Evolutionary conservation across 345 rosid genomes (phyloP).

Genomic region (Eucalyptus microcorys): DNA sequence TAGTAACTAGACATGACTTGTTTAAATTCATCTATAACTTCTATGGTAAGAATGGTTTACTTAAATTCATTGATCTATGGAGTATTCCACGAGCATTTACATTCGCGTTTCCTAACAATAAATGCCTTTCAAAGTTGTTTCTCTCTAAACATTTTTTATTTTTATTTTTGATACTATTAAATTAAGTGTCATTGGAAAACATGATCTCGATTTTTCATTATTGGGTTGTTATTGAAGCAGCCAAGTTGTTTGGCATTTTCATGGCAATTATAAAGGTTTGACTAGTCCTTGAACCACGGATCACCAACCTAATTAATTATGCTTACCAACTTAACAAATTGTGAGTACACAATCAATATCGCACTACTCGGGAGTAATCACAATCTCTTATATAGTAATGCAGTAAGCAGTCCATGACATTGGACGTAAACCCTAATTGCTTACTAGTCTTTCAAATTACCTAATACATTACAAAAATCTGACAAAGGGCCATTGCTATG

Average conservation of each 20-base stretch:
- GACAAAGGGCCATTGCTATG: not conserved
- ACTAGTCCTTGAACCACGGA: not conserved
- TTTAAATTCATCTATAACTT: too few species aligned
- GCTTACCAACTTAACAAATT: not conserved
- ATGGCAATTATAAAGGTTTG: not conserved
- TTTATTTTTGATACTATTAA: not conserved
- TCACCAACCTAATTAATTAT: not conserved
- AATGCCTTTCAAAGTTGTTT: not conserved
- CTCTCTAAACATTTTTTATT: not conserved
- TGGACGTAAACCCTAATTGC: not conserved
- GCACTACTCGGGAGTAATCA: rapidly evolving
- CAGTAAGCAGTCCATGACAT: not conserved
- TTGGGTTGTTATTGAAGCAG: not conserved
- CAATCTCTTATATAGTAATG: not conserved
- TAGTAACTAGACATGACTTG: not conserved
- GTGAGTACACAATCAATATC: not conserved
- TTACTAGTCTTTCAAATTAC: too few species aligned
- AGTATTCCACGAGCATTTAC: not conserved
- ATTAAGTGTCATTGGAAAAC: not conserved
- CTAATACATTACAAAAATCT: too few species aligned
- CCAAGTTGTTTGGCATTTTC: not conserved
- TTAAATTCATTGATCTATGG: not conserved
- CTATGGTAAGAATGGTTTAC: not conserved
- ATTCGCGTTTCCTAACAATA: not conserved
- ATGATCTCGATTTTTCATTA: not conserved